Percentiles rank a stretch among this genome's conserved stretches.
Evolutionary conservation across 495 filamentous ascomycete species (phyloP).

Genomic region (Haplographium delicatum): DNA sequence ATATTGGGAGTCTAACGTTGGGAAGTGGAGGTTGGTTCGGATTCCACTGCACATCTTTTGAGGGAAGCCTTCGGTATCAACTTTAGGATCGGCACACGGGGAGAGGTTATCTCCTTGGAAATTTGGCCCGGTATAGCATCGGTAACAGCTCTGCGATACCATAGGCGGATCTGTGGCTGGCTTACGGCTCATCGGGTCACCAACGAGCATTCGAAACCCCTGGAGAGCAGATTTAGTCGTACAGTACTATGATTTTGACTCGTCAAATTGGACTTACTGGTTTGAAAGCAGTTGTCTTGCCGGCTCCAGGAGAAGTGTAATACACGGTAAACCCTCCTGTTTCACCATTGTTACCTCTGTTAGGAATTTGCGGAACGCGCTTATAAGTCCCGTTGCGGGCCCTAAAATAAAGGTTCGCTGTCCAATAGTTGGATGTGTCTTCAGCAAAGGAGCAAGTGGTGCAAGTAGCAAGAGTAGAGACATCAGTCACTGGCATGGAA

Average conservation of each 20-base stretch:
- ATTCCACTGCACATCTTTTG: no score
- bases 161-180: slow-evolving; percentile 16
- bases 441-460: slow-evolving; percentile 29
- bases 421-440: slow-evolving; percentile 38
- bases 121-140: slow-evolving; percentile 46
- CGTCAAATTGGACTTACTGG: slow-evolving; percentile 28
- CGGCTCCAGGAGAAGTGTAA: slow-evolving; percentile 4
- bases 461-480: slow-evolving; percentile 25
- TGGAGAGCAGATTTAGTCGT: slow-evolving; percentile 10
- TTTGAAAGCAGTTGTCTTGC: background rate
- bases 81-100: slow-evolving; percentile 36
- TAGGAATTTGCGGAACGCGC: slow-evolving; percentile 35
- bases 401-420: slow-evolving; percentile 34
- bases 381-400: slow-evolving; percentile 35
- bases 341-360: slow-evolving; percentile 29
- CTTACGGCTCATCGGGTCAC: slow-evolving; percentile 27
- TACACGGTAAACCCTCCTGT: slow-evolving; percentile 36
- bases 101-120: slow-evolving; percentile 40
- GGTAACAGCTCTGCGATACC: slow-evolving; percentile 32
- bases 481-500: slow-evolving; percentile 28
- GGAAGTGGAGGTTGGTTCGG: no score
- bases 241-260: slow-evolving; percentile 7
- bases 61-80: slow-evolving; percentile 24
- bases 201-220: slow-evolving; percentile 42
- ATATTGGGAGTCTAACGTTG: no score